Conservation (phyloP, 23 red algal genomes). For the Gracilaria vermiculophylla region DNA sequence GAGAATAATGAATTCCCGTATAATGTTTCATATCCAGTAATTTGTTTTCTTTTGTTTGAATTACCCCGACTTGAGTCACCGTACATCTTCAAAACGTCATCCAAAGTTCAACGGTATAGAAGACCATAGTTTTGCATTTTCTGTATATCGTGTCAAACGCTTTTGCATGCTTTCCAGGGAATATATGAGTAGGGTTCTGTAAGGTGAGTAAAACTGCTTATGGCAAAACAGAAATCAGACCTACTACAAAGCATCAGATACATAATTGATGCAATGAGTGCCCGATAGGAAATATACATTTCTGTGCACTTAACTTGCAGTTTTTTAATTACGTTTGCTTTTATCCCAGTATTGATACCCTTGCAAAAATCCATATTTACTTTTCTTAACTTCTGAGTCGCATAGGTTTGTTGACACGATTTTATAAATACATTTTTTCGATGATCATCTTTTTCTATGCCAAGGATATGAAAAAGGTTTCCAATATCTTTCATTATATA, state of each 20-base stretch:
- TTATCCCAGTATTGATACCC: neutral
- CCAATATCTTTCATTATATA: no score
- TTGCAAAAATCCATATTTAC: neutral
- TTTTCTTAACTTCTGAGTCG: neutral
- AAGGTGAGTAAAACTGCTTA: neutral
- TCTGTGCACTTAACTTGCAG: neutral
- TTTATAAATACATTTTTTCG: neutral
- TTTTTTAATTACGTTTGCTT: neutral
- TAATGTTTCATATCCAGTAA: neutral
- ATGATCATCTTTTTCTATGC: no score
- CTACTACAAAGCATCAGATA: conserved; percentile 4
- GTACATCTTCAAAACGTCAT: neutral
- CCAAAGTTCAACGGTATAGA: neutral
- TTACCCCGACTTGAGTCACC: neutral
- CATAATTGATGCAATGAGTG: neutral
- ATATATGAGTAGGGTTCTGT: neutral
- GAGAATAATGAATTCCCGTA: neutral
- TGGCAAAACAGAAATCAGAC: neutral
- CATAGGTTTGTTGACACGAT: neutral
- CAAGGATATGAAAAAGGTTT: no score
- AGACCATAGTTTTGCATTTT: neutral
- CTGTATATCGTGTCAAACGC: neutral
- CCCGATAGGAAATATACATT: neutral
- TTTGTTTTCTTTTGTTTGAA: neutral
- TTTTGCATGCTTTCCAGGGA: neutral